Conservation (phyloP, 345 rosid species). For the Gossypium turneri region DNA sequence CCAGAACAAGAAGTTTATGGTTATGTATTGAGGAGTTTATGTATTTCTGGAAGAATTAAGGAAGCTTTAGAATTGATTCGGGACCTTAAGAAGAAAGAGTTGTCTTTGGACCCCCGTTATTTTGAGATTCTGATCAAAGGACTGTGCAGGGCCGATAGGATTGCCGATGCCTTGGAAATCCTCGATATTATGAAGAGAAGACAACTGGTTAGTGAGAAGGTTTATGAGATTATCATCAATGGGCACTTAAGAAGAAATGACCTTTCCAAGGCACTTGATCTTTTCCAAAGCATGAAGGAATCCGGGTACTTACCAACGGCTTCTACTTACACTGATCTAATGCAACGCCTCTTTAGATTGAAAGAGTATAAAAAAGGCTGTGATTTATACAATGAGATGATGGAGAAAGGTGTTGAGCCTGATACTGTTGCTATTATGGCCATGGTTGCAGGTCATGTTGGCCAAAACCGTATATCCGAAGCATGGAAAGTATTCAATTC, state of each 20-base stretch:
- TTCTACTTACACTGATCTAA: slow-evolving; percentile 62
- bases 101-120: slow-evolving; percentile 41
- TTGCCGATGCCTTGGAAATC: slow-evolving; percentile 71
- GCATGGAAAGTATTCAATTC: slow-evolving; percentile 63
- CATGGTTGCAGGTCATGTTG: slow-evolving; percentile 65
- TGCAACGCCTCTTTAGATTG: slow-evolving; percentile 55
- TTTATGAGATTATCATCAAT: slow-evolving; percentile 47
- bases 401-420: slow-evolving; percentile 48
- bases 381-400: slow-evolving; percentile 59
- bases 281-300: slow-evolving; percentile 49
- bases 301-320: slow-evolving; percentile 41
- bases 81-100: slow-evolving; percentile 47
- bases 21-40: slow-evolving; percentile 57
- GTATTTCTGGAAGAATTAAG: slow-evolving; percentile 62
- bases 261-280: slow-evolving; percentile 51
- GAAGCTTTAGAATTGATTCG: slow-evolving; percentile 68
- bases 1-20: slow-evolving; percentile 50
- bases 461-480: slow-evolving; percentile 48
- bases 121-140: slow-evolving; percentile 71
- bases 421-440: slow-evolving; percentile 56
- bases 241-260: slow-evolving; percentile 61
- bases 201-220: slow-evolving; percentile 40
- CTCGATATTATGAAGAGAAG: slow-evolving; percentile 62
- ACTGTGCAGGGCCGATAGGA: slow-evolving; percentile 57
- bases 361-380: slow-evolving; percentile 53